A percentile compares a stretch with the other conserved stretches of the same genome.
These are phyloP conservation scores for Paecilomyces sp. DNA, from an alignment of 2,329 filamentous ascomycete genomes.

Conservation along the genomic window DNA sequence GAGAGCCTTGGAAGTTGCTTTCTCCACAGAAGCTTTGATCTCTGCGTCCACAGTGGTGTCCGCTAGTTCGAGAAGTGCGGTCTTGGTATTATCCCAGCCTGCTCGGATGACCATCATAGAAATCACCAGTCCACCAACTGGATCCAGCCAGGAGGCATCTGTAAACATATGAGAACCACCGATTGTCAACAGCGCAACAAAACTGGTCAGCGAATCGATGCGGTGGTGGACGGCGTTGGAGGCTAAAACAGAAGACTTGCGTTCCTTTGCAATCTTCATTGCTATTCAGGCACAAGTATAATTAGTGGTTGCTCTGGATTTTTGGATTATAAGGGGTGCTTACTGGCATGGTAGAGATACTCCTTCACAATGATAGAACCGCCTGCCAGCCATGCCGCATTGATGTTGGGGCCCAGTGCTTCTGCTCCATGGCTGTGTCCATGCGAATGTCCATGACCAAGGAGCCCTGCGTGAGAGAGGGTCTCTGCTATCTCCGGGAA, in stretches of 20 bases:
- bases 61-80: slow-evolving; percentile 80
- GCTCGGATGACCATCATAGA: slow-evolving; percentile 89
- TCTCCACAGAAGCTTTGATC: slow-evolving; percentile 63
- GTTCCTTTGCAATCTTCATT: slow-evolving; percentile 90
- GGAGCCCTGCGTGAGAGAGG: slow-evolving; percentile 27
- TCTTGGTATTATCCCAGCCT: slow-evolving; percentile 75
- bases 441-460: slow-evolving; percentile 52
- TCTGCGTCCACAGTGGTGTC: slow-evolving; percentile 85
- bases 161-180: slow-evolving; percentile 79
- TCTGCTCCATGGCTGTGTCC: slow-evolving; percentile 47
- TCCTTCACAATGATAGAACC: slow-evolving; percentile 91
- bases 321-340: slow-evolving; percentile 32
- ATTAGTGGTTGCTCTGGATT: slow-evolving; percentile 5
- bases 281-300: slow-evolving; percentile 44
- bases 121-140: slow-evolving; percentile 85
- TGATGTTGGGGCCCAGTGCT: slow-evolving; percentile 69
- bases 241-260: slow-evolving; percentile 90
- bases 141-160: slow-evolving; percentile 87
- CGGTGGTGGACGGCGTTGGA: slow-evolving; percentile 96
- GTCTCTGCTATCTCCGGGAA: slow-evolving; percentile 58
- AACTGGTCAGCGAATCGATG: slow-evolving; percentile 88
- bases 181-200: slow-evolving; percentile 85
- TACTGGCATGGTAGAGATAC: slow-evolving; percentile 94
- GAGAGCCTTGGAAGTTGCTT: slow-evolving; percentile 57
- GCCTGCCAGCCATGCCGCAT: slow-evolving; percentile 88